These are phyloP conservation scores for Ophiostoma pallidulum DNA, from an alignment of 2,329 filamentous ascomycete genomes.

Conservation along the genomic window DNA sequence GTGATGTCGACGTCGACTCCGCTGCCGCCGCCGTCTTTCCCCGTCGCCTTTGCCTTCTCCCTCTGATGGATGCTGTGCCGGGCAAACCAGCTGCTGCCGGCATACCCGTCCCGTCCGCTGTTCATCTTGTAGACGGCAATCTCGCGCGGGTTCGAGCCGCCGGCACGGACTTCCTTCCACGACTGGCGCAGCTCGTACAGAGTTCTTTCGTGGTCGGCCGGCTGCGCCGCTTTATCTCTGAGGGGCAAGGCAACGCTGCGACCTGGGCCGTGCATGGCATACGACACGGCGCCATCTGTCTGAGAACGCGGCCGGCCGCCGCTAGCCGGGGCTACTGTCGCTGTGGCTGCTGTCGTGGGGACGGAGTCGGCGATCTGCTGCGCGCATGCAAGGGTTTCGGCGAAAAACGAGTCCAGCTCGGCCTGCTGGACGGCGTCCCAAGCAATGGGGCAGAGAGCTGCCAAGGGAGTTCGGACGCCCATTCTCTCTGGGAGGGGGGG, in stretches of 20 bases:
- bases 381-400: slow-evolving; percentile 13
- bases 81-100: slow-evolving; percentile 83
- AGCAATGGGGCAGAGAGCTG: slow-evolving; percentile 41
- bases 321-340: too few relatives aligned
- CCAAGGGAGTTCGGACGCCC: slow-evolving; percentile 32
- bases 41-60: slow-evolving; percentile 26
- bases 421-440: slow-evolving; percentile 30
- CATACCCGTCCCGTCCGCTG: slow-evolving; percentile 52
- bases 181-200: slow-evolving; percentile 56
- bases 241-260: neutral
- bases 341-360: neutral
- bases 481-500: neutral
- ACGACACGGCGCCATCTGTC: slow-evolving; percentile 39
- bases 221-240: neutral
- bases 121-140: slow-evolving; percentile 60
- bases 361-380: slow-evolving; percentile 16
- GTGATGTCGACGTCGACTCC: slow-evolving; percentile 23
- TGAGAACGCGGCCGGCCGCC: slow-evolving; percentile 42
- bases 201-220: slow-evolving; percentile 30
- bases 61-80: slow-evolving; percentile 65
- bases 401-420: slow-evolving; percentile 11
- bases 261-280: slow-evolving; percentile 14
- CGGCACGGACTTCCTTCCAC: slow-evolving; percentile 79
- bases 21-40: too few relatives aligned
- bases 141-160: slow-evolving; percentile 60